A percentile compares a stretch with the other conserved stretches of the same genome.
Conservation (phyloP, 352 stramenopile genomes). For the Phytopythium delawarense region DNA sequence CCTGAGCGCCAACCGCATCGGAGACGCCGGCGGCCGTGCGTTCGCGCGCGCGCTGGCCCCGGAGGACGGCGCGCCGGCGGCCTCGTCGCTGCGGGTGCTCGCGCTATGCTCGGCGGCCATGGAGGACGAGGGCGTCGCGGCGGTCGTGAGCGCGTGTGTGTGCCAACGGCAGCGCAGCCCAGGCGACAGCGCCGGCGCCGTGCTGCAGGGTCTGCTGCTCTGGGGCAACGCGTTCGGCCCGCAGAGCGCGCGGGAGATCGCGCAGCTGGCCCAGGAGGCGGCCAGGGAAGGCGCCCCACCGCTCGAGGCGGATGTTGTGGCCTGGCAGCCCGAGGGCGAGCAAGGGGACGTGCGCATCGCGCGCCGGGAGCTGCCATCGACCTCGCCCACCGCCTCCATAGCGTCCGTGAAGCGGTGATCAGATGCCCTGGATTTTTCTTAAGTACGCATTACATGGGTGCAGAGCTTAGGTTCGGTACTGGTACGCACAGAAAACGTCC, state of each 20-base stretch:
- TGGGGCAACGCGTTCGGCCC: slow-evolving; percentile 71
- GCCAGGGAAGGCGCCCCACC: slow-evolving; percentile 30
- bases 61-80: slow-evolving; percentile 19
- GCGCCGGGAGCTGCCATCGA: slow-evolving; percentile 25
- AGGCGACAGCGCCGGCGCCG: slow-evolving; percentile 18
- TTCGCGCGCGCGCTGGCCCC: slow-evolving; percentile 51
- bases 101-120: slow-evolving; percentile 58
- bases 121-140: slow-evolving; percentile 42
- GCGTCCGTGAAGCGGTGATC: slow-evolving; percentile 43
- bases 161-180: slow-evolving; percentile 21
- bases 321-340: slow-evolving; percentile 21
- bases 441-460: too few relatives aligned
- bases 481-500: too few relatives aligned
- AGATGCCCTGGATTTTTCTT: neutral
- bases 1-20: slow-evolving; percentile 61
- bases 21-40: slow-evolving; percentile 40
- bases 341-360: slow-evolving; percentile 38
- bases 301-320: slow-evolving; percentile 57
- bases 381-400: slow-evolving; percentile 24
- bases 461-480: too few relatives aligned
- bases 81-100: slow-evolving; percentile 23
- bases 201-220: slow-evolving; percentile 42
- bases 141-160: slow-evolving; percentile 37
- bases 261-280: slow-evolving; percentile 30
- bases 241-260: slow-evolving; percentile 25